Conservation (phyloP, 768 basidiomycete genomes). For the Pulveroboletus frians region DNA sequence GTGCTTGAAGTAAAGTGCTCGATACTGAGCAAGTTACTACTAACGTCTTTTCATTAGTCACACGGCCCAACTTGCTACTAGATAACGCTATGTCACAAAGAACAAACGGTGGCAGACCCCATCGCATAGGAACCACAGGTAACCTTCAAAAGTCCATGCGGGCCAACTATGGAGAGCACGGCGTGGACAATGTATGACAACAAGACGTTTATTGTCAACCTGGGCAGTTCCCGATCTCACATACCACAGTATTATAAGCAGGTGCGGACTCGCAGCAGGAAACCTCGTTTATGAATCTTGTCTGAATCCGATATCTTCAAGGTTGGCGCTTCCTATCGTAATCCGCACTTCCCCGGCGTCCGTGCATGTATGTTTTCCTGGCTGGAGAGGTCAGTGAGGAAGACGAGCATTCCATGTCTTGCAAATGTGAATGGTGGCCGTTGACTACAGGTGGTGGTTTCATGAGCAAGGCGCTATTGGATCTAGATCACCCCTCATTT, state of each 20-base stretch:
- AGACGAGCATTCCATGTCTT: neutral
- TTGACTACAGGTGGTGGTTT: slow-evolving; percentile 21
- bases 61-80: too few species aligned
- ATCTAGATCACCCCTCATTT: slow-evolving; percentile 19
- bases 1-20: neutral
- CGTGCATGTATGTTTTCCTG: slow-evolving; percentile 49
- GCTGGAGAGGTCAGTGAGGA: slow-evolving; percentile 41
- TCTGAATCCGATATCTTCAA: slow-evolving; percentile 12
- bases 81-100: slow-evolving; percentile 1
- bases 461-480: slow-evolving; percentile 12
- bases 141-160: slow-evolving; percentile 41
- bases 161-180: slow-evolving; percentile 46
- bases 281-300: neutral
- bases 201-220: neutral
- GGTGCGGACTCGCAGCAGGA: slow-evolving; percentile 9
- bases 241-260: slow-evolving; percentile 25
- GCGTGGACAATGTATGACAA: slow-evolving; percentile 52
- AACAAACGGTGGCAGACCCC: slow-evolving; percentile 17
- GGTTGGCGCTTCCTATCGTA: slow-evolving; percentile 65
- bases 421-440: slow-evolving; percentile 11
- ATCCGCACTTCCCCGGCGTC: slow-evolving; percentile 68
- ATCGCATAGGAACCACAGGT: slow-evolving; percentile 20
- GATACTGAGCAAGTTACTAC: neutral
- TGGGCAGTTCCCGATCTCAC: neutral
- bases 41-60: too few species aligned